These are phyloP conservation scores for Podaxis mareebaensis DNA, from an alignment of 768 basidiomycete species.

Conservation along the genomic window DNA sequence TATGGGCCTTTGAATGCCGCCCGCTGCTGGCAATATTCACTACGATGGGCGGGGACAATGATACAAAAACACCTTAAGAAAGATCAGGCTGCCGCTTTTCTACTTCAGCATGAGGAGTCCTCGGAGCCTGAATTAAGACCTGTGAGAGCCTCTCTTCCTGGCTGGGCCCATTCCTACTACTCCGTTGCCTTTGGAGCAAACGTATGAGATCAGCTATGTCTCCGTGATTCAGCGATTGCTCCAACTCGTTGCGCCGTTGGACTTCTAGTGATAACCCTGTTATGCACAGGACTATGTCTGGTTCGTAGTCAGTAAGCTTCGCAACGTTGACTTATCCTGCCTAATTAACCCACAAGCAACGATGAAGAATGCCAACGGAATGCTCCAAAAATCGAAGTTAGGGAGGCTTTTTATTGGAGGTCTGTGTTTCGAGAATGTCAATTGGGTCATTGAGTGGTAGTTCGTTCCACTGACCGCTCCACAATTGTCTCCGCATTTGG, in stretches of 20 bases:
- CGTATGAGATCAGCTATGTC: conserved; percentile 2
- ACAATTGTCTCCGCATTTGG: not conserved
- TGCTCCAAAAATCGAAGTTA: not conserved
- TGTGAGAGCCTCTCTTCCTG: not conserved
- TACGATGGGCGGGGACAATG: no score
- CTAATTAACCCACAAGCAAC: not conserved
- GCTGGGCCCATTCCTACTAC: not conserved
- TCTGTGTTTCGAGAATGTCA: not conserved
- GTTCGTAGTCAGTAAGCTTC: not conserved
- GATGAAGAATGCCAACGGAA: not conserved
- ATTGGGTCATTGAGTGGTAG: no score
- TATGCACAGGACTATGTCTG: not conserved
- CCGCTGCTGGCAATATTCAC: no score
- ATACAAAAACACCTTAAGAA: no score
- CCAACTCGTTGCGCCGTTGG: not conserved
- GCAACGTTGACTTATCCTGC: not conserved
- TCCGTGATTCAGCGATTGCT: not conserved
- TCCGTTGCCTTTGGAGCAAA: not conserved
- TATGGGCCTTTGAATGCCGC: no score
- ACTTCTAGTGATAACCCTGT: not conserved
- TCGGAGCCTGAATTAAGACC: not conserved
- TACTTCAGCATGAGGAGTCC: no score
- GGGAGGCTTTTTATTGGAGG: not conserved
- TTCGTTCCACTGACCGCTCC: not conserved
- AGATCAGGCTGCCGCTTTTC: no score